Conservation (phyloP, 805 yeast genomes). For the Kluyveromyces starmeri region DNA sequence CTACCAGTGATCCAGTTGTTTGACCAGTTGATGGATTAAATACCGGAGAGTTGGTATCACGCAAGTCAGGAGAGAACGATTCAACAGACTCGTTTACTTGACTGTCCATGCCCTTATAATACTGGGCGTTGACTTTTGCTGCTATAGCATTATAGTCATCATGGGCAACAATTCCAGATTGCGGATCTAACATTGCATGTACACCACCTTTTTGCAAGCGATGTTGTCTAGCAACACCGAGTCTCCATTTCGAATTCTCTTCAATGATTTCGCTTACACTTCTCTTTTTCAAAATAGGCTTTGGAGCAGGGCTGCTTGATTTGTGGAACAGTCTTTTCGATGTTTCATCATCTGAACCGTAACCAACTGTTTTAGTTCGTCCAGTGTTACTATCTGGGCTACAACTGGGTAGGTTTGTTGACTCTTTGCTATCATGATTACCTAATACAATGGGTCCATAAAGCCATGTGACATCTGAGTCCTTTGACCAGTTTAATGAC, state of each 20-base stretch:
- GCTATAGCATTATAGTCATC: slow-evolving; percentile 30
- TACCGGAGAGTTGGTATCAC: slow-evolving; percentile 3
- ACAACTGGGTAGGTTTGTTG: slow-evolving; percentile 3
- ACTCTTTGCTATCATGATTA: slow-evolving; percentile 3
- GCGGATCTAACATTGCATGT: slow-evolving; percentile 20
- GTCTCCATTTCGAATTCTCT: slow-evolving; percentile 31
- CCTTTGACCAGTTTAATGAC: slow-evolving; percentile 91
- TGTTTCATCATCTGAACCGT: slow-evolving; percentile 34
- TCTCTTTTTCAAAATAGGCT: slow-evolving; percentile 83
- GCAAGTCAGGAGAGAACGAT: background rate
- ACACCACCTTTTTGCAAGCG: slow-evolving; percentile 20
- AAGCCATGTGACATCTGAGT: slow-evolving; percentile 94
- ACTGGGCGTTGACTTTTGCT: slow-evolving; percentile 31
- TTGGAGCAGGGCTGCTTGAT: slow-evolving; percentile 33
- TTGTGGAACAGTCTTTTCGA: slow-evolving; percentile 22
- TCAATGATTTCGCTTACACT: slow-evolving; percentile 67
- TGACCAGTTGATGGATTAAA: slow-evolving; percentile 1
- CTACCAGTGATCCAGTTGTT: slow-evolving; percentile 2
- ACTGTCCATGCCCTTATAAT: slow-evolving; percentile 9
- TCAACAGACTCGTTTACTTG: background rate
- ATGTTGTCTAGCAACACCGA: slow-evolving; percentile 58
- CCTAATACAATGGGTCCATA: slow-evolving; percentile 67
- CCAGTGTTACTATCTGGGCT: slow-evolving; percentile 8
- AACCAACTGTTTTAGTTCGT: slow-evolving; percentile 22
- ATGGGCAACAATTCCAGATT: slow-evolving; percentile 15